These are phyloP conservation scores for Candolleomyces efflorescens DNA, from an alignment of 768 basidiomycete species.

Conservation along the genomic window DNA sequence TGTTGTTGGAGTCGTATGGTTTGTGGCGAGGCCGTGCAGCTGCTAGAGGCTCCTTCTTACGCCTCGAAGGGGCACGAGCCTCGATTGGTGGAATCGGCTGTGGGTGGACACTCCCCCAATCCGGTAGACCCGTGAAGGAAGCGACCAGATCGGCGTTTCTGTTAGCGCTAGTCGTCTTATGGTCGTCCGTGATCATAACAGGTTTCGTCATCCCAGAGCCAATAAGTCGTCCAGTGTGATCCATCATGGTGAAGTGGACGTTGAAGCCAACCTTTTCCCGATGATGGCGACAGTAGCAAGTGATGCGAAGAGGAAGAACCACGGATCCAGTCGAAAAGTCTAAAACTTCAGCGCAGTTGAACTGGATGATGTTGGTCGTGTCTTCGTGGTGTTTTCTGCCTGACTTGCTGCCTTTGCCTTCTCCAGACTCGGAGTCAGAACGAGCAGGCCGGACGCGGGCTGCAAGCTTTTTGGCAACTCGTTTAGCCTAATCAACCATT, in stretches of 20 bases:
- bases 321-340: constrained; percentile 87
- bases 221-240: constrained; percentile 73
- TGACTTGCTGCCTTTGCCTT: constrained; percentile 37
- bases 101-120: constrained; percentile 38
- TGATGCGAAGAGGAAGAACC: constrained; percentile 89
- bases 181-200: constrained; percentile 99
- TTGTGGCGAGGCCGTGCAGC: constrained; percentile 58
- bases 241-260: constrained; percentile 82
- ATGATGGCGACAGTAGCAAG: constrained; percentile 98
- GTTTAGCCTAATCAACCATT: constrained; percentile 59
- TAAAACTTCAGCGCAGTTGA: constrained; percentile 88
- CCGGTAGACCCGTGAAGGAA: constrained; percentile 34
- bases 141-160: constrained; percentile 27
- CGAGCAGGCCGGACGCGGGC: constrained; percentile 76
- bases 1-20: constrained; percentile 58
- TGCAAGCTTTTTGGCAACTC: constrained; percentile 85
- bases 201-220: constrained; percentile 81
- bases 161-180: constrained; percentile 66
- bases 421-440: constrained; percentile 69
- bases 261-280: constrained; percentile 95
- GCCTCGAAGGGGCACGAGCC: constrained; percentile 40
- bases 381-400: constrained; percentile 56
- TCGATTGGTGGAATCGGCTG: constrained; percentile 20
- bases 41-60: constrained; percentile 39
- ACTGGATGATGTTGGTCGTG: constrained; percentile 85